Percentiles rank a stretch among this genome's conserved stretches.
Evolutionary conservation across 78 protist species (phyloP).

Genomic region (Dictyostelium intermedium): DNA sequence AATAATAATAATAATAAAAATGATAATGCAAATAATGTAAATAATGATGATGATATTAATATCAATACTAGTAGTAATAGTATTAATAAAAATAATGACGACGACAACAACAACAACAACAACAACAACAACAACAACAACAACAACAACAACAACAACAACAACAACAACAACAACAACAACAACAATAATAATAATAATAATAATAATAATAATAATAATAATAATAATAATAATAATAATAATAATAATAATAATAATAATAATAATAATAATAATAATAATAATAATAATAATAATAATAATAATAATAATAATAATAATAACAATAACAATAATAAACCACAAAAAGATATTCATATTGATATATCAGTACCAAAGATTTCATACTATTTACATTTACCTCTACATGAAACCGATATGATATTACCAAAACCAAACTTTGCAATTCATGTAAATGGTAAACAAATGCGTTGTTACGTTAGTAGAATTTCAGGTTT

Average conservation of each 20-base stretch:
- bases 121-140: background rate
- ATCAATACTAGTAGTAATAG: background rate
- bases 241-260: background rate
- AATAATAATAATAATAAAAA: background rate
- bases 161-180: background rate
- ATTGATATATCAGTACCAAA: background rate
- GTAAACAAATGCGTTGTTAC: constrained; percentile 17
- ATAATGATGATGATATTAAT: too few relatives aligned
- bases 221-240: too few relatives aligned
- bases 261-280: background rate
- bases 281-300: background rate
- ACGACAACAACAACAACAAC: background rate
- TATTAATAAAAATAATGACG: background rate
- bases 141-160: background rate
- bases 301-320: background rate
- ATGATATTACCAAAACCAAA: constrained; percentile 14
- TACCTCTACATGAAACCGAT: background rate
- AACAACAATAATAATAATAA: background rate
- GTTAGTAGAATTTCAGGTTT: background rate
- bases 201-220: background rate
- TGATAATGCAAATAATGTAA: too few relatives aligned
- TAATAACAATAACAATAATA: background rate
- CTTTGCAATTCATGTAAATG: constrained; percentile 7
- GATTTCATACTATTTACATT: constrained; percentile 6
- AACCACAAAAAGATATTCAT: background rate